Evolutionary conservation across 192 early-diverging fungal species (phyloP).

Genomic region (Diversispora epigaea): DNA sequence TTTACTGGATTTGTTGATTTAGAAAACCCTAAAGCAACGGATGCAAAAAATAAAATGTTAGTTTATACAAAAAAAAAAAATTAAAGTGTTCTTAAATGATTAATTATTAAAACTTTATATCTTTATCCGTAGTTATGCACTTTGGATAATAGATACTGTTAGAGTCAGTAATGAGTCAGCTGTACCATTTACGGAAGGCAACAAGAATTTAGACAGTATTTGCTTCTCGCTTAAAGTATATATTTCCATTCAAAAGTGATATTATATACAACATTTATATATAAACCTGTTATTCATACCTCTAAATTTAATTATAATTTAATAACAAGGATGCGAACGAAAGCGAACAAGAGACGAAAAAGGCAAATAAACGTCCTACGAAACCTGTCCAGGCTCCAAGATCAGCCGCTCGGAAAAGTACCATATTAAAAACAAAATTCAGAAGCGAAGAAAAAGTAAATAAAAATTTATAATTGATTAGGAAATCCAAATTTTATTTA

Average conservation of each 20-base stretch:
- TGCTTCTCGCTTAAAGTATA: conserved; percentile 31
- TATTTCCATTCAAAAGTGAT: conserved; percentile 42
- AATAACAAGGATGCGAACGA: conserved; percentile 8
- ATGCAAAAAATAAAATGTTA: conserved; percentile 69
- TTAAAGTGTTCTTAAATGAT: background rate
- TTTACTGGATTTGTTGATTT: conserved; percentile 85
- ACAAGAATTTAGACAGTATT: conserved; percentile 11
- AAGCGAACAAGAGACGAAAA: conserved; percentile 41
- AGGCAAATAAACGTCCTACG: conserved; percentile 34
- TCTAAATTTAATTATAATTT: background rate
- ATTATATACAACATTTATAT: background rate
- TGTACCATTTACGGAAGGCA: conserved; percentile 33
- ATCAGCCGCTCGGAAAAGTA: conserved; percentile 55
- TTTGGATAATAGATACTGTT: conserved; percentile 81
- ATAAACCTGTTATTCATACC: background rate
- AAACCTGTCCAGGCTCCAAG: conserved; percentile 31
- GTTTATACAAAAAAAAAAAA: conserved; percentile 4
- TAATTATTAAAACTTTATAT: no score
- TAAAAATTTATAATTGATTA: background rate
- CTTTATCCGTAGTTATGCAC: conserved; percentile 61
- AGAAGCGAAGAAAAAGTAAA: conserved; percentile 62
- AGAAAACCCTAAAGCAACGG: conserved; percentile 67
- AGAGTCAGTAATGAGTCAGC: conserved; percentile 64
- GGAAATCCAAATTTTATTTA: background rate
- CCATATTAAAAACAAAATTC: conserved; percentile 74